phyloP scores from a whole-genome alignment of 495 filamentous ascomycete species.

The Clohesyomyces aquaticus region DNA sequence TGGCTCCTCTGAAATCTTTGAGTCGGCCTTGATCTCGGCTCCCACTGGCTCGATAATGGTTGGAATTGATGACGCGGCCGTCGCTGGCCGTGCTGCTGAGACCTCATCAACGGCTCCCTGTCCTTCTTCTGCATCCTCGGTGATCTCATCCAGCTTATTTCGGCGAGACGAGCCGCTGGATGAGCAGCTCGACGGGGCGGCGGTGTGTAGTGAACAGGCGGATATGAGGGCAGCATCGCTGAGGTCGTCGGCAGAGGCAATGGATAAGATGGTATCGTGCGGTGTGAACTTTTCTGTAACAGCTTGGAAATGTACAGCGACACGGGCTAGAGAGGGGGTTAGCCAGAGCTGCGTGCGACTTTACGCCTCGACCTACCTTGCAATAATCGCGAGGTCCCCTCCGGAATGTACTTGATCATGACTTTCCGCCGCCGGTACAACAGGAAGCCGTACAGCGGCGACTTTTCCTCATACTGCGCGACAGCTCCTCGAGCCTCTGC shows the following conservation, averaged over 20 bases:
- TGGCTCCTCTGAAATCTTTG: background rate
- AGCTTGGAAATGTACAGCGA: constrained; percentile 89
- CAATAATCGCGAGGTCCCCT: constrained; percentile 83
- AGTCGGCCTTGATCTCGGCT: background rate
- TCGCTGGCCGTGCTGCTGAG: constrained; percentile 21
- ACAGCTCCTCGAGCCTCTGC: constrained; percentile 79
- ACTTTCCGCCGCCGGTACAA: constrained; percentile 89
- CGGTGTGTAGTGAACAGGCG: constrained; percentile 87
- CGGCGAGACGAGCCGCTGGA: constrained; percentile 76
- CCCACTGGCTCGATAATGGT: constrained; percentile 19
- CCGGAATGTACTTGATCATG: constrained; percentile 87
- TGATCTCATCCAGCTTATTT: constrained; percentile 82
- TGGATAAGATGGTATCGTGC: constrained; percentile 78
- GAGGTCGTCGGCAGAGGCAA: constrained; percentile 74
- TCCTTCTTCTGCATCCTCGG: constrained; percentile 78
- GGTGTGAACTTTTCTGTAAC: constrained; percentile 84
- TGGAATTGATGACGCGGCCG: constrained; percentile 22
- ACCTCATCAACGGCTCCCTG: constrained; percentile 43
- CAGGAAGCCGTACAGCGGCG: constrained; percentile 89
- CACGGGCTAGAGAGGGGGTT: constrained; percentile 65
- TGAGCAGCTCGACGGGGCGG: constrained; percentile 83
- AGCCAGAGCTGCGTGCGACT: background rate
- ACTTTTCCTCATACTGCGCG: constrained; percentile 75
- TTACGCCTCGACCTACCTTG: constrained; percentile 66
- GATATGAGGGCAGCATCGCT: constrained; percentile 85